Evolutionary conservation across 176 grass and related monocot species (phyloP).

Genomic region (Carex myosuroides): DNA sequence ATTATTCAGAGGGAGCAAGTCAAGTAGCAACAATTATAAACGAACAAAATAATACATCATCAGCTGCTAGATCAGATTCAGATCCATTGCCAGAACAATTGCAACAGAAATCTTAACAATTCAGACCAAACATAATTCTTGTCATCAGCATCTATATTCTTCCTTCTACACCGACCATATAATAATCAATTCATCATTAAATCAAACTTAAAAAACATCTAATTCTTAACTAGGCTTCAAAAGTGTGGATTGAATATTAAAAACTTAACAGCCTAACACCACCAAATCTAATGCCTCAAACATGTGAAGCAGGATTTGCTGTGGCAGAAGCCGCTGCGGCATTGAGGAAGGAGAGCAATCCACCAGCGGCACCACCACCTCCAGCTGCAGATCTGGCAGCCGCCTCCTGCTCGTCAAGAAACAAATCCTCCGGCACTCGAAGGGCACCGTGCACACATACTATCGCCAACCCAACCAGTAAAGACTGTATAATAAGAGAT

Average conservation of each 20-base stretch:
- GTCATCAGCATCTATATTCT: not conserved
- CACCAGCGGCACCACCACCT: not conserved
- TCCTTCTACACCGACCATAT: not conserved
- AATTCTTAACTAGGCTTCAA: not conserved
- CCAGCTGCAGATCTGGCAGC: not conserved
- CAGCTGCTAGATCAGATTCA: slow-evolving; percentile 6
- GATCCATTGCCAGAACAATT: not conserved
- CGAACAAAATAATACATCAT: slow-evolving; percentile 14
- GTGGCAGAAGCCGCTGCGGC: slow-evolving; percentile 7
- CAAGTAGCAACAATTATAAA: not conserved
- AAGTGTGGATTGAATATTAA: not conserved
- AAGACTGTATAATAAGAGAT: slow-evolving; percentile 13
- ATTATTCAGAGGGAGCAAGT: not conserved
- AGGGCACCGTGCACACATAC: slow-evolving; percentile 19
- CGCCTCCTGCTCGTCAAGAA: slow-evolving; percentile 15
- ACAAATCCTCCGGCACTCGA: slow-evolving; percentile 18
- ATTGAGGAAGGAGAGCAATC: slow-evolving; percentile 4
- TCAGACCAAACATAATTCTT: not conserved
- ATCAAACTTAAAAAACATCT: not conserved
- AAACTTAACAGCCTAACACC: not conserved
- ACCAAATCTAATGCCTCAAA: slow-evolving; percentile 10
- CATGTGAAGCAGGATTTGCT: slow-evolving; percentile 1
- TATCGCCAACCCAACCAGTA: not conserved
- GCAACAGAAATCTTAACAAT: not conserved
- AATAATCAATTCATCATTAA: not conserved